These are phyloP conservation scores for Ambispora gerdemannii DNA, from an alignment of 192 early-diverging fungal genomes.

Conservation along the genomic window DNA sequence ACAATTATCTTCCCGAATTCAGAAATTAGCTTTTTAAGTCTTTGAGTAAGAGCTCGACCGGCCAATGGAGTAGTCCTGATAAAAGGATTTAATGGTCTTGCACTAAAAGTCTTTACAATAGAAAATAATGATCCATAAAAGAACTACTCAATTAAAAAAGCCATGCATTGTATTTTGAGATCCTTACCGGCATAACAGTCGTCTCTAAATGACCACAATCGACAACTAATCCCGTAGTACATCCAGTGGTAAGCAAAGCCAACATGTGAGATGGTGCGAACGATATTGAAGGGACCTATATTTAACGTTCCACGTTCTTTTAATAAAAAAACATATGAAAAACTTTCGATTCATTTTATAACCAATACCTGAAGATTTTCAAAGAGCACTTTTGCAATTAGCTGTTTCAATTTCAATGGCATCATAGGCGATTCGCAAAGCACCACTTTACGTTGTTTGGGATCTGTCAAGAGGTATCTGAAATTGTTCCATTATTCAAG, in stretches of 20 bases:
- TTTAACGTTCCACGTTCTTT: neutral
- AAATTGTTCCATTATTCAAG: neutral
- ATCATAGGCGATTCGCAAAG: conserved; percentile 72
- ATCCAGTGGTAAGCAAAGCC: conserved; percentile 73
- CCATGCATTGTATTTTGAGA: neutral
- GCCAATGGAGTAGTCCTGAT: conserved; percentile 64
- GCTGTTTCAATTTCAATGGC: conserved; percentile 63
- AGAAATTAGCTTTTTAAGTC: conserved; percentile 55
- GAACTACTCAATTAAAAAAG: neutral
- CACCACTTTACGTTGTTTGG: conserved; percentile 80
- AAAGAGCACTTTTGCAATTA: conserved; percentile 71
- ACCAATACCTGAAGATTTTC: conserved; percentile 61
- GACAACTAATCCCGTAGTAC: conserved; percentile 76
- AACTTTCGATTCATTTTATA: neutral
- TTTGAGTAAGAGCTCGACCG: conserved; percentile 55
- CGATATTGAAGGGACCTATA: conserved; percentile 70
- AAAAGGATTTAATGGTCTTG: conserved; percentile 62
- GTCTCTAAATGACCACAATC: conserved; percentile 81
- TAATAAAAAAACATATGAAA: neutral
- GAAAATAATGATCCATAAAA: conserved; percentile 3
- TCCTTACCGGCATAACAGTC: conserved; percentile 73
- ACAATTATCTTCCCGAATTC: conserved; percentile 41
- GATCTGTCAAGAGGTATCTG: conserved; percentile 72
- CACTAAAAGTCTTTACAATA: conserved; percentile 58
- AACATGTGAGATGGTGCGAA: conserved; percentile 71